Conservation (phyloP, 1,139 yeast genomes). For the Geotrichum reessii region DNA sequence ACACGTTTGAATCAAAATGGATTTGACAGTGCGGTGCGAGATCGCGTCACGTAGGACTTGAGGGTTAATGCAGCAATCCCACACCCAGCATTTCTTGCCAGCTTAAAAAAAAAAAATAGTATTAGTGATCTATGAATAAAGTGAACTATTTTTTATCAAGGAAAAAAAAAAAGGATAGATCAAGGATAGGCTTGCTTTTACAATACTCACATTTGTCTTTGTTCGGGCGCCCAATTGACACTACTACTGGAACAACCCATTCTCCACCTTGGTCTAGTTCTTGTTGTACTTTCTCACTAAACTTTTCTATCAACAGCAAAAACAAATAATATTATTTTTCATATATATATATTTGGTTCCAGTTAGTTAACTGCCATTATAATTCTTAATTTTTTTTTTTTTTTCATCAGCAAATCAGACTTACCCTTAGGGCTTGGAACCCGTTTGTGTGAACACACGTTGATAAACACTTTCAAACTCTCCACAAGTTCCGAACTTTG, state of each 20-base stretch:
- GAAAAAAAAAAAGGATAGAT: background rate
- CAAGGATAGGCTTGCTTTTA: background rate
- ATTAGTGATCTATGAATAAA: background rate
- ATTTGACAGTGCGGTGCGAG: conserved; percentile 52
- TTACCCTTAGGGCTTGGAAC: conserved; percentile 51
- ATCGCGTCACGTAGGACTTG: conserved; percentile 41
- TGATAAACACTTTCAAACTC: conserved; percentile 68
- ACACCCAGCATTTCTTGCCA: conserved; percentile 57
- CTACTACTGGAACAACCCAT: conserved; percentile 81
- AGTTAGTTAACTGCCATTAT: conserved; percentile 33
- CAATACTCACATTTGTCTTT: conserved; percentile 45
- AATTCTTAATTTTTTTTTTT: too few species aligned
- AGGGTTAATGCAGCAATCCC: conserved; percentile 55
- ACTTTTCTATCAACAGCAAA: conserved; percentile 37
- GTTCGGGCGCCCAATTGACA: conserved; percentile 50
- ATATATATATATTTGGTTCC: too few species aligned
- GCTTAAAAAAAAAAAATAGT: conserved; percentile 31
- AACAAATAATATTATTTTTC: too few species aligned
- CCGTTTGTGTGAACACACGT: conserved; percentile 59
- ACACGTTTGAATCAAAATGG: conserved; percentile 52
- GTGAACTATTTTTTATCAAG: background rate
- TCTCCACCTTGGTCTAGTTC: conserved; percentile 42
- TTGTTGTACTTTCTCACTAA: conserved; percentile 59
- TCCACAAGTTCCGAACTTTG: conserved; percentile 28
- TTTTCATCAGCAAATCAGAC: too few species aligned